A percentile compares a stretch with the other conserved stretches of the same genome.
These are phyloP conservation scores for Solanum megistacrolobum DNA, from an alignment of 257 asterid genomes.

Conservation along the genomic window DNA sequence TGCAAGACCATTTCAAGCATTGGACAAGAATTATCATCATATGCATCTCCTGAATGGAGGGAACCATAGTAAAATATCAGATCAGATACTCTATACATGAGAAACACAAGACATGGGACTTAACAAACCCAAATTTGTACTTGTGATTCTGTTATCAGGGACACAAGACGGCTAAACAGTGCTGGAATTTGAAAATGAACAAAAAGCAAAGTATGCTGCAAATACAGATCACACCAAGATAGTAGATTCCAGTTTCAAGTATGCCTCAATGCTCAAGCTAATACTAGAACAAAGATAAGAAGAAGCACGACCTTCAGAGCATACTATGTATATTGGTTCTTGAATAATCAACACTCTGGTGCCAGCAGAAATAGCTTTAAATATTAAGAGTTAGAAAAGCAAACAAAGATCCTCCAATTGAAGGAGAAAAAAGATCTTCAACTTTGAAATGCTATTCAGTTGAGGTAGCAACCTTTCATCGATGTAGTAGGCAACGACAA, in stretches of 20 bases:
- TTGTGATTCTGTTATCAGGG: not conserved
- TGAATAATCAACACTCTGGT: not conserved
- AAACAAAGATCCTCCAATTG: not conserved
- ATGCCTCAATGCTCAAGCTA: not conserved
- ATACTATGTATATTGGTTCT: not conserved
- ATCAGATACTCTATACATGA: not conserved
- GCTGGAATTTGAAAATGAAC: not conserved
- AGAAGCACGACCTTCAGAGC: not conserved
- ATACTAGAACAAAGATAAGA: not conserved
- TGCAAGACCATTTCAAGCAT: not conserved
- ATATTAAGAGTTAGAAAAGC: not conserved
- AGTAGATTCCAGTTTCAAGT: not conserved
- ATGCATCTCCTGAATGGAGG: not conserved
- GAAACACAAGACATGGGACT: not conserved
- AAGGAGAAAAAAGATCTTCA: not conserved
- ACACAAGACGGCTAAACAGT: not conserved
- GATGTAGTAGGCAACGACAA: not conserved
- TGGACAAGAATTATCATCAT: not conserved
- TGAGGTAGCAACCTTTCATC: not conserved
- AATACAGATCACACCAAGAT: not conserved
- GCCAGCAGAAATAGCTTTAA: not conserved
- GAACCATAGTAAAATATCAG: not conserved
- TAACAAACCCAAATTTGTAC: not conserved
- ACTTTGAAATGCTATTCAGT: not conserved
- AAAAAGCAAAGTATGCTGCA: not conserved